These are phyloP conservation scores for Conringia planisiliqua DNA, from an alignment of 345 rosid species.

Conservation along the genomic window DNA sequence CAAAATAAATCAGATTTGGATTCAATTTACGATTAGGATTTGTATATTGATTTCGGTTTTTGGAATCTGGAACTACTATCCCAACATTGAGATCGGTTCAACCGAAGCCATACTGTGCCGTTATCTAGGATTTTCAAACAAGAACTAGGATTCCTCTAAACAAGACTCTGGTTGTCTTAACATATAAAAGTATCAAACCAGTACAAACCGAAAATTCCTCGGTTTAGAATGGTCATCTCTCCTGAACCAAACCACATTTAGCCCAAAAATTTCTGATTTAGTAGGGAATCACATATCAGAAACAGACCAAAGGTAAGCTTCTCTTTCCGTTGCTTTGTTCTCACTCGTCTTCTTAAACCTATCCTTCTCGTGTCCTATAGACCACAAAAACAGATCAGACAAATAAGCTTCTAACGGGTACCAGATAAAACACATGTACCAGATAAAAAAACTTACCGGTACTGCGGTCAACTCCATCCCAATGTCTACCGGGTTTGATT, in stretches of 20 bases:
- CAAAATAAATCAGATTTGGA: background rate
- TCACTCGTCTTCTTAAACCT: conserved; percentile 62
- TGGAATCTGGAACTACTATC: background rate
- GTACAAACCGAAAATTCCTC: background rate
- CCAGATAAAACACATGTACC: conserved; percentile 4
- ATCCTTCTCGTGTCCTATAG: conserved; percentile 69
- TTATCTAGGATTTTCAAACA: background rate
- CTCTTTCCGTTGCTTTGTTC: conserved; percentile 77
- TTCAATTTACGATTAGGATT: background rate
- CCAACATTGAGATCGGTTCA: background rate
- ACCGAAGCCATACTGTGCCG: background rate
- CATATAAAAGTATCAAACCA: background rate
- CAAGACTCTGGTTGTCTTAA: background rate
- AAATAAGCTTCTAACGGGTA: background rate
- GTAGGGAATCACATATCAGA: conserved; percentile 64
- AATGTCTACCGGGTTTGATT: conserved; percentile 90
- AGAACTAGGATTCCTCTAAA: background rate
- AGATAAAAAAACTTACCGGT: conserved; percentile 46
- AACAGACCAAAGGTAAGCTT: conserved; percentile 93
- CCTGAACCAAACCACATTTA: conserved; percentile 1
- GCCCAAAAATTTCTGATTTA: background rate
- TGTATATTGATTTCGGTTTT: background rate
- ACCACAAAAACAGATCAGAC: background rate
- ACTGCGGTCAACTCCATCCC: conserved; percentile 98
- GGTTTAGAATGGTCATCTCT: background rate